Evolutionary conservation across 2,329 filamentous ascomycete genomes (phyloP).

Genomic region (Venturiaceae sp.): DNA sequence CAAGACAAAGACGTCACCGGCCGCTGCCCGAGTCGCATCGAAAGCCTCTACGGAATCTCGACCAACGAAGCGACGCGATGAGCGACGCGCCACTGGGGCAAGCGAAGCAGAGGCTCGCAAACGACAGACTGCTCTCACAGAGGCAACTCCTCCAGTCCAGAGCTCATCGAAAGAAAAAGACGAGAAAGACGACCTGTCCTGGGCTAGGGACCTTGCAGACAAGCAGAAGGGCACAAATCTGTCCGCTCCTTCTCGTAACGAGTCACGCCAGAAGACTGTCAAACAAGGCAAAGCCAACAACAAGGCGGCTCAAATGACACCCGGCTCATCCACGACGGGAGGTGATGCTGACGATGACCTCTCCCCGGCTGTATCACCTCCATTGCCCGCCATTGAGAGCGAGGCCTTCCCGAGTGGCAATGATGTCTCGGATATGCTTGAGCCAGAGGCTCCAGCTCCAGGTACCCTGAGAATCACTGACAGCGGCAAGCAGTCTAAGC

Average conservation of each 20-base stretch:
- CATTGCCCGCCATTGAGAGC: conserved; percentile 30
- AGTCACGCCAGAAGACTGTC: conserved; percentile 42
- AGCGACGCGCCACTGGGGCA: neutral
- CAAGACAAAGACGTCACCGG: neutral
- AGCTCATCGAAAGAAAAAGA: neutral
- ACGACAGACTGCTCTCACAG: neutral
- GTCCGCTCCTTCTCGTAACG: neutral
- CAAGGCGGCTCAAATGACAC: conserved; percentile 26
- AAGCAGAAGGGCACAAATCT: conserved; percentile 8
- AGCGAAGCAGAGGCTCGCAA: neutral
- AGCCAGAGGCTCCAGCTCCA: conserved; percentile 56
- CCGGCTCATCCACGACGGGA: conserved; percentile 60
- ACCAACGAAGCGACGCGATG: neutral
- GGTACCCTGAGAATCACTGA: conserved; percentile 71
- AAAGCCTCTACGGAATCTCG: neutral
- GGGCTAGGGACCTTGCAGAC: conserved; percentile 4
- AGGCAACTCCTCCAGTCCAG: neutral
- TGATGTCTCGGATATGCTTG: conserved; percentile 87
- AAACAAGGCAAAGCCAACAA: conserved; percentile 43
- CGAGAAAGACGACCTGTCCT: conserved; percentile 8
- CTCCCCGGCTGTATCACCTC: conserved; percentile 60
- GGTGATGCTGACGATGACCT: conserved; percentile 75
- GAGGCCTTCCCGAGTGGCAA: conserved; percentile 44
- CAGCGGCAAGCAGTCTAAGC: conserved; percentile 47
- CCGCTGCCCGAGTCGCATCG: neutral